Evolutionary conservation across 352 stramenopile species (phyloP).

Genomic region (Globisporangium parvum): DNA sequence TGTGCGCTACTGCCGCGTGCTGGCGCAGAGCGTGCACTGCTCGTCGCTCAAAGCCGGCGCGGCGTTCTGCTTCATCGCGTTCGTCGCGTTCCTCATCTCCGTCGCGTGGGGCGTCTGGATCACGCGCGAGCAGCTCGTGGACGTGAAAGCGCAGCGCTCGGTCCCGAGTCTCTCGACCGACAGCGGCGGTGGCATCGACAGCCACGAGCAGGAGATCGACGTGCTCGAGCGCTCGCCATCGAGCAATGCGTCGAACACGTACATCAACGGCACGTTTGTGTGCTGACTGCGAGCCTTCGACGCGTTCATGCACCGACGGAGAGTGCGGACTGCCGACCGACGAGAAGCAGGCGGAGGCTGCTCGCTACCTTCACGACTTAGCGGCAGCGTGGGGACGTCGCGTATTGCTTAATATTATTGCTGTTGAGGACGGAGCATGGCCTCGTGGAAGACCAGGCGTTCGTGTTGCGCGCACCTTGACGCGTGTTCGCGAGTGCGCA

Average conservation of each 20-base stretch:
- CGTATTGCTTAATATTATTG: too few species aligned
- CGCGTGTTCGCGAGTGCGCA: too few species aligned
- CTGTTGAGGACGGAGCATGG: too few species aligned
- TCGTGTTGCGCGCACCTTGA: too few species aligned
- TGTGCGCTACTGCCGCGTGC: conserved; percentile 46
- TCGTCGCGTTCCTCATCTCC: conserved; percentile 51
- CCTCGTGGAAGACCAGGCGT: too few species aligned
- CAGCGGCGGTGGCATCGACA: background rate
- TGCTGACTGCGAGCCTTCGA: conserved; percentile 3
- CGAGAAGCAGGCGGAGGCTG: too few species aligned
- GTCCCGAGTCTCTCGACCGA: background rate
- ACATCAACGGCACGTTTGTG: conserved; percentile 12
- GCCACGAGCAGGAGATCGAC: conserved; percentile 6
- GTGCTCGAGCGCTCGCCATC: conserved; percentile 16
- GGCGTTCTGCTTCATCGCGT: conserved; percentile 54
- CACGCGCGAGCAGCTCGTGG: conserved; percentile 11
- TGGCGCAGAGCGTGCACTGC: conserved; percentile 41
- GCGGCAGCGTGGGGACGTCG: too few species aligned
- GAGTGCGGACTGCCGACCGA: too few species aligned
- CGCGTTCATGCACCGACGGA: background rate
- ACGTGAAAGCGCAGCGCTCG: background rate
- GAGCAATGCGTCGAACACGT: conserved; percentile 15
- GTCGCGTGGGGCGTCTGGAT: conserved; percentile 56
- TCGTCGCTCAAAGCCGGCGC: conserved; percentile 34
- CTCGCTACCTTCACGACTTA: too few species aligned